Base-by-base conservation (phyloP, 1,284 basidiomycete species). In the Tilletia horrida region DNA sequence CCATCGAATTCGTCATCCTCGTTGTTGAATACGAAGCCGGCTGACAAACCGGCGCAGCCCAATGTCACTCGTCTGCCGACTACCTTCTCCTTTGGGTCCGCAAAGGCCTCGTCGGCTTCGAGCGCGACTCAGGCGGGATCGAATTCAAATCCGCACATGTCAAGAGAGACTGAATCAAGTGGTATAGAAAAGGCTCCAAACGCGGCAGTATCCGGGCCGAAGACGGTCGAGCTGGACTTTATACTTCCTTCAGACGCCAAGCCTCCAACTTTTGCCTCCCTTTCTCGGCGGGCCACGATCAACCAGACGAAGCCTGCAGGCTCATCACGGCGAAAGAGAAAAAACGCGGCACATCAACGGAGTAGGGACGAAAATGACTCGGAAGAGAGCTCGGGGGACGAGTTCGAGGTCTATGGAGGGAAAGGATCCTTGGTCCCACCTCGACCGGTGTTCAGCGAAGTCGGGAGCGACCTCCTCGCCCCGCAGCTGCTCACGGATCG, bases 241-340 rank as follows among this genome's bases (percentile, higher is more conserved):
- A 96, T 97, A 74, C 90, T 95, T 27, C 91, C 92, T 0, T 88
- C 87, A 11, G 90, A 87, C 35, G 86, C 89, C 7, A 90, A 92
- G 73, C 94, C 95, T 0, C 95, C 95, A 0, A 86, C 86, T 0
- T 82, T 87, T 13, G 74, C 83, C 43, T 74, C 83, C 14, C 82
- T 78, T 31, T 71, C 62, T 8, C 23, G 64, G n/a, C 55, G 63
- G 6, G 81, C 6, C 72, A 77, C 61, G 16, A 21, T n/a, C 13
- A 8, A 23, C 14, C 44, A 21, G 31, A 62, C 21, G 1, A n/a
- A 23, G 18, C 11, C 52, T 29, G 4, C 67, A 66, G 23, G 52
- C 45, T 35, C 31, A 61, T 16, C 67, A 52, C 64, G 57, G 65
- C 31, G 23, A 57, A 59, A 3, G 21, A 63, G 11, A 64, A 67